phyloP scores from a whole-genome alignment of 257 asterid genomes.

The Ligustrum vulgare region DNA sequence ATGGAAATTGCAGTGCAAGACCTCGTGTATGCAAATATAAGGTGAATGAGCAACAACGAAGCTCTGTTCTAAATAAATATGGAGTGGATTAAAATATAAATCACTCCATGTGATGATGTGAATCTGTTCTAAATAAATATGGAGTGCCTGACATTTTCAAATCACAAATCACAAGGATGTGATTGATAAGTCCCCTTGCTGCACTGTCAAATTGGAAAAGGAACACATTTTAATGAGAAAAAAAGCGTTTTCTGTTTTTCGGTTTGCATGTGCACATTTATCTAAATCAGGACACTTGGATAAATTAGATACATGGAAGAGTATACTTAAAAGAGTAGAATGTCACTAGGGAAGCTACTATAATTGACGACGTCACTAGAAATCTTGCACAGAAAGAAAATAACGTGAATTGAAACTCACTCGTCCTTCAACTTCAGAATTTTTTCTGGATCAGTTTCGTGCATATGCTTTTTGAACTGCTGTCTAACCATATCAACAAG shows the following conservation, averaged over 20 bases:
- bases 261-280: not conserved
- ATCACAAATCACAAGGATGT: slow-evolving; percentile 34
- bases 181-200: slow-evolving; percentile 89
- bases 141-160: not conserved
- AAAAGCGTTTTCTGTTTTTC: too few relatives aligned
- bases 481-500: slow-evolving; percentile 72
- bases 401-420: slow-evolving; percentile 42
- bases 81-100: too few relatives aligned
- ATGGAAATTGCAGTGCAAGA: too few relatives aligned
- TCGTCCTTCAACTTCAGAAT: slow-evolving; percentile 84
- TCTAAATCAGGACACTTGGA: not conserved
- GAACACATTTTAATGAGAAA: not conserved
- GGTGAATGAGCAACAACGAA: too few relatives aligned
- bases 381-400: not conserved
- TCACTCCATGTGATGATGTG: too few relatives aligned
- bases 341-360: not conserved
- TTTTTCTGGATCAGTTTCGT: slow-evolving; percentile 82
- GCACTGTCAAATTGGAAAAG: slow-evolving; percentile 60
- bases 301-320: not conserved
- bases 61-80: too few relatives aligned
- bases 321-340: not conserved
- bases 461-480: slow-evolving; percentile 80
- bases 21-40: too few relatives aligned
- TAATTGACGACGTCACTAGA: not conserved
- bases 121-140: too few relatives aligned